Base-by-base conservation (phyloP, 2,329 filamentous ascomycete species). In the Ophiocordyceps robertsii region DNA sequence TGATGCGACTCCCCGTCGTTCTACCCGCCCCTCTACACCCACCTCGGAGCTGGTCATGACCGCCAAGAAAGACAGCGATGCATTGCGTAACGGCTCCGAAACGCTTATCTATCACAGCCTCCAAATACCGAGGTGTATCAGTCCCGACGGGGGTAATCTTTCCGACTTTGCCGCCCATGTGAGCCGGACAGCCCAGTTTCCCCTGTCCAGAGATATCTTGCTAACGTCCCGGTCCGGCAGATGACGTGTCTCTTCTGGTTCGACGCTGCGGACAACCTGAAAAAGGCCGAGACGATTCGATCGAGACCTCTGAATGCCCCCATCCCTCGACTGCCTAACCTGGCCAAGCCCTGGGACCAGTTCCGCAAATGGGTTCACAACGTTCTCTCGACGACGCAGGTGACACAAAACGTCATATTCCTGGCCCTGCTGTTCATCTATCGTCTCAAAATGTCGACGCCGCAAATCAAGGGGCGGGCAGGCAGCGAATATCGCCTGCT, bases 241-340 rank as follows among this genome's bases (percentile, higher is more conserved):
- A 85, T 96, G 62, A 94, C 90, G 12, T 95, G 90, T 57, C 72
- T 98, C 13, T 95, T 96, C 66, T 96, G 92, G 90, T 96, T 96
- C 58, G 89, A 96, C 62, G 84, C 83, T 14, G 82, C 84, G 37
- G 74, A 82, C n/a, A 82, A 83, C 19, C 67, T 96, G 14, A 76
- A 83, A 51, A 73, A 77, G 44, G 85, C 89, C 32, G 82, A 89
- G 57, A 75, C 79, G 10, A 65, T 76, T 44, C 59, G 63, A 49
- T 54, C 62, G 40, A 54, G 64, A 52, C 61, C 68, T 33, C 49
- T 67, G 31, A 57, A 58, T 10, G 52, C 56, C 4, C 51, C 57
- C 3, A 51, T 75, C 38, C 64, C 72, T 43, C 65, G 73, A 29
- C 68, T 95, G 9, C 75, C 79, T 11, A 62, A 73, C 16, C 79